Conservation (phyloP, 768 basidiomycete species). For the Stropharia rugosoannulata region DNA sequence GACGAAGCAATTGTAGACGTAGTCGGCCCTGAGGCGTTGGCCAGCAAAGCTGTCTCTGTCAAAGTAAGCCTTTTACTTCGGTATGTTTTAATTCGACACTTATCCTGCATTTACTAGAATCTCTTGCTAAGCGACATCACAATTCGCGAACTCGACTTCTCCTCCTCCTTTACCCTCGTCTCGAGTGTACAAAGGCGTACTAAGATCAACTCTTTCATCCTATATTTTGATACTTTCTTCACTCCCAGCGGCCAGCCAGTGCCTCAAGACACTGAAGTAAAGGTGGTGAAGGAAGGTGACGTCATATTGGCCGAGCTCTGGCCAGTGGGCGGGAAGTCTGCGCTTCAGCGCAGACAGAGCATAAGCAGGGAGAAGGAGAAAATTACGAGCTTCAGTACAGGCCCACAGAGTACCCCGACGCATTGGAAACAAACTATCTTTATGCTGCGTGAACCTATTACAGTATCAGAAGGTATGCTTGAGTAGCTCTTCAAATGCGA, state of each 20-base stretch:
- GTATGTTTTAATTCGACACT: background rate
- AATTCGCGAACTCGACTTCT: constrained; percentile 75
- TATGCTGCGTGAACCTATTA: constrained; percentile 75
- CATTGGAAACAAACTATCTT: constrained; percentile 98
- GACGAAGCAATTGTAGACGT: constrained; percentile 86
- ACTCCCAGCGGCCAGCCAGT: constrained; percentile 53
- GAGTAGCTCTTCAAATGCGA: background rate
- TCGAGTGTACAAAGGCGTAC: constrained; percentile 58
- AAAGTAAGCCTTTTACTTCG: constrained; percentile 51
- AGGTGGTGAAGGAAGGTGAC: constrained; percentile 56
- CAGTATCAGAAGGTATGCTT: constrained; percentile 67
- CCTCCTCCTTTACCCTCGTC: constrained; percentile 73
- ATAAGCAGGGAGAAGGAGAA: constrained; percentile 44
- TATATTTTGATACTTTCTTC: constrained; percentile 97
- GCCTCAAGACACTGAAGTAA: constrained; percentile 49
- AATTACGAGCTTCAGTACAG: constrained; percentile 84
- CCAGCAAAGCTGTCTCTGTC: constrained; percentile 61
- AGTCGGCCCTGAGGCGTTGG: constrained; percentile 59
- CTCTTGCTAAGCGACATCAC: constrained; percentile 67
- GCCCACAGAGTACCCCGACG: constrained; percentile 82
- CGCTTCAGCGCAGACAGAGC: constrained; percentile 60
- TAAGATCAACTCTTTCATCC: constrained; percentile 76
- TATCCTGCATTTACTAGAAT: constrained; percentile 48
- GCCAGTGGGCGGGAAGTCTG: constrained; percentile 70
- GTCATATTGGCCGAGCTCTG: constrained; percentile 75